Evolutionary conservation across 495 filamentous ascomycete species (phyloP).

Genomic region (Chaetomidium leptoderma): DNA sequence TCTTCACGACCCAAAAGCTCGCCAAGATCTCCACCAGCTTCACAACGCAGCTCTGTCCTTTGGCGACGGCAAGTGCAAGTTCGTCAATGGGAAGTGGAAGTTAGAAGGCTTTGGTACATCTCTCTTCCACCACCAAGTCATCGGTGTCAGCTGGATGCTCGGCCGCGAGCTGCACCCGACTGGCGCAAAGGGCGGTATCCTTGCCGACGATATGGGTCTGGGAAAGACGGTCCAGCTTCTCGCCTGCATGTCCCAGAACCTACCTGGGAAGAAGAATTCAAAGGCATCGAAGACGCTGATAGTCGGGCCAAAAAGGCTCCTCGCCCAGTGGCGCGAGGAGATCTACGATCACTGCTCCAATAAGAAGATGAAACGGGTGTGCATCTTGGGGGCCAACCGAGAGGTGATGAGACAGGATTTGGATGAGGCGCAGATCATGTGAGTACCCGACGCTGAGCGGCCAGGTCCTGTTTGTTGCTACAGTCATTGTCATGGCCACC

Average conservation of each 20-base stretch:
- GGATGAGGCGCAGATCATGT: slow-evolving; percentile 22
- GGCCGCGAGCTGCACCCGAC: slow-evolving; percentile 43
- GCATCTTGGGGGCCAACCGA: neutral
- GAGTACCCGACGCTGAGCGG: too few relatives aligned
- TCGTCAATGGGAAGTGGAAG: slow-evolving; percentile 5
- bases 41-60: neutral
- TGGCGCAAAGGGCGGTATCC: slow-evolving; percentile 50
- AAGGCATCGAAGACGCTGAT: slow-evolving; percentile 38
- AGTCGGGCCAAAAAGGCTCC: slow-evolving; percentile 50
- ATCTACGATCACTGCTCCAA: slow-evolving; percentile 31
- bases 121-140: slow-evolving; percentile 52
- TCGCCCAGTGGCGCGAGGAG: slow-evolving; percentile 56
- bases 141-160: slow-evolving; percentile 56
- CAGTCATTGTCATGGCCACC: too few relatives aligned
- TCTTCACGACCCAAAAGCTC: neutral
- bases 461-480: too few relatives aligned
- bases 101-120: slow-evolving; percentile 35
- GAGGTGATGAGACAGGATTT: slow-evolving; percentile 13
- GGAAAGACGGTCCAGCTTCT: slow-evolving; percentile 57
- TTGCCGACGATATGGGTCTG: slow-evolving; percentile 60
- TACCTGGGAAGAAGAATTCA: slow-evolving; percentile 17
- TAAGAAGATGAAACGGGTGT: slow-evolving; percentile 18
- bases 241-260: slow-evolving; percentile 49
- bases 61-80: neutral
- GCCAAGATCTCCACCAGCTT: neutral